phyloP scores from a whole-genome alignment of 495 filamentous ascomycete species.

The Penicillium longicatenatum region DNA sequence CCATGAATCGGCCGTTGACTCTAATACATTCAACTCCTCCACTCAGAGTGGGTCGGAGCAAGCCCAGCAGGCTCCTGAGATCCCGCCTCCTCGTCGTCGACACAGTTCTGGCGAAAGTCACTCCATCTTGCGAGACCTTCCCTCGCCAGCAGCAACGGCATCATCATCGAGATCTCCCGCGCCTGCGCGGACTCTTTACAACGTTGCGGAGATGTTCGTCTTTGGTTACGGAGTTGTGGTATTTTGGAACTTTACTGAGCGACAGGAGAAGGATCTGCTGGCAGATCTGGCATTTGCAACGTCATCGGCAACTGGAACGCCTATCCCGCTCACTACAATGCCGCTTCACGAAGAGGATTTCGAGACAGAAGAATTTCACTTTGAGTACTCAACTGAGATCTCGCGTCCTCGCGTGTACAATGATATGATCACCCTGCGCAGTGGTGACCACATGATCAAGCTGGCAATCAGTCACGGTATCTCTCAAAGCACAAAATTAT shows the following conservation, averaged over 20 bases:
- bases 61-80: constrained; percentile 15
- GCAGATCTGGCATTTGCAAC: constrained; percentile 93
- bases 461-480: constrained; percentile 96
- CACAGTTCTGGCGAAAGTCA: constrained; percentile 31
- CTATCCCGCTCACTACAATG: constrained; percentile 64
- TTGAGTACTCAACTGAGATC: constrained; percentile 87
- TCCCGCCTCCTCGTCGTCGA: constrained; percentile 24
- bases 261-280: constrained; percentile 94
- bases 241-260: constrained; percentile 97
- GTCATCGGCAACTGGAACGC: constrained; percentile 48
- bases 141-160: constrained; percentile 14
- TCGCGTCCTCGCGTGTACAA: constrained; percentile 91
- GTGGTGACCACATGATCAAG: constrained; percentile 98
- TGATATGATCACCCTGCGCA: constrained; percentile 97
- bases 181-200: constrained; percentile 57
- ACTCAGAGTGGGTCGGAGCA: not conserved
- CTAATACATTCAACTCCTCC: not conserved
- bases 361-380: constrained; percentile 98
- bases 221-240: constrained; percentile 98
- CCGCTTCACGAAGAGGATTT: constrained; percentile 83
- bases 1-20: constrained; percentile 14
- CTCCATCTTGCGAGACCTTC: constrained; percentile 20
- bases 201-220: constrained; percentile 97
- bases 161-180: constrained; percentile 26
- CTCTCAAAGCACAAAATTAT: constrained; percentile 94